Base-by-base conservation (phyloP, 768 basidiomycete species). In the Tylopilus sp. region DNA sequence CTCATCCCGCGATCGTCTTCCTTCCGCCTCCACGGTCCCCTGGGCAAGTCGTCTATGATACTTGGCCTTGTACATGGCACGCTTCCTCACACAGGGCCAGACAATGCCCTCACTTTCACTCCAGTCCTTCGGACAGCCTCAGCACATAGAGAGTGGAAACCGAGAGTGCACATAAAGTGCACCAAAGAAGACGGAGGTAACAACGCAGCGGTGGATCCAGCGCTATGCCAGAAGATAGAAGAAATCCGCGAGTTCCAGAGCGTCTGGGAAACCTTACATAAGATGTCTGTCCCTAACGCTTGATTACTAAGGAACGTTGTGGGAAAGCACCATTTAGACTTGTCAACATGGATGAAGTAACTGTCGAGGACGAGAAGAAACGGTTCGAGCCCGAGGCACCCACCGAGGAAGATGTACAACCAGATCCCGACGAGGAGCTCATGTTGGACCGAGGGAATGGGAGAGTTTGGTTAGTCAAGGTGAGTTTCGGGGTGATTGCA, bases 381-480 rank as follows among this genome's bases (percentile, higher is more conserved):
- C 80, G 74, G 1, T 87, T 87, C 49, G 86, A 88, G 41, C 71
- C 79, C 3, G 79, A 82, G 22, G 69, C 57, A 12, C 68, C 54
- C 9, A 57, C 62, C 4, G 85, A 86, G 0, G 87, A 87, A 1
- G 85, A 84, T 41, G 56, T 73, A 1, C 83, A 81, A 63, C 88
- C 85, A 0, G 88, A 91, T 59, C 88, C 88, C 1, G 88, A 93
- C 53, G 89, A 91, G 66, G 78, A 82, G 41, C 74, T 93, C n/a
- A 85, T 89, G 79, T 71, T 90, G 31, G 81, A 87, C 66, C 78
- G 83, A 54, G 85, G 84, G 18, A 80, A 82, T 43, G 86, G 89
- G 41, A 73, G 82, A 55, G 85, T 91, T 17, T 94, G 90, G 91
- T 75, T 91, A 39, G 88, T 91, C 62, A 91, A 91, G 80, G 90